Percentiles rank a stretch among this genome's conserved stretches.
phyloP scores from a whole-genome alignment of 2,329 filamentous ascomycete genomes.

The Xylogone sp. region DNA sequence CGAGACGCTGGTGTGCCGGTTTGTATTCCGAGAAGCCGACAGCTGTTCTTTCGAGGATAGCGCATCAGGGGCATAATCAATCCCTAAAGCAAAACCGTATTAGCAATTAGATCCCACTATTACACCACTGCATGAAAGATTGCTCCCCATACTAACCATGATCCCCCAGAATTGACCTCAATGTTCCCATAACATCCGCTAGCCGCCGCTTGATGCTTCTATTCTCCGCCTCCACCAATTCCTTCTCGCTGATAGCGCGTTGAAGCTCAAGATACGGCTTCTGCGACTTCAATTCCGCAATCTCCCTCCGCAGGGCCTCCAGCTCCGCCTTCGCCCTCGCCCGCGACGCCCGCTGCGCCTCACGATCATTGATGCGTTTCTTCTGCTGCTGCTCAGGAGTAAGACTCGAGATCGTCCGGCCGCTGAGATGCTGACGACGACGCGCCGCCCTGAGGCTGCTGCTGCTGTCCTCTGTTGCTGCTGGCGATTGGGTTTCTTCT shows the following conservation, averaged over 20 bases:
- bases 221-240: constrained; percentile 75
- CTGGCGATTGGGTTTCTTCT: neutral
- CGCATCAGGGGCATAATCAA: neutral
- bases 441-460: neutral
- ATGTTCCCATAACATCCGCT: constrained; percentile 58
- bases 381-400: constrained; percentile 85
- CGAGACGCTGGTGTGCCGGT: constrained; percentile 32
- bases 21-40: constrained; percentile 7
- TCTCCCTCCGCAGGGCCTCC: constrained; percentile 70
- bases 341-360: constrained; percentile 83
- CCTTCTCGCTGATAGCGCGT: constrained; percentile 69
- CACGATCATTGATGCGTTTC: constrained; percentile 84
- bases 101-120: too few species aligned
- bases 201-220: constrained; percentile 70
- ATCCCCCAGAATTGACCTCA: constrained; percentile 52
- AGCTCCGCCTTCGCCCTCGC: constrained; percentile 87
- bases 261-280: constrained; percentile 84
- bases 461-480: neutral
- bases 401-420: constrained; percentile 73
- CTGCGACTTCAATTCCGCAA: constrained; percentile 70
- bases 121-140: too few species aligned
- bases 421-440: neutral
- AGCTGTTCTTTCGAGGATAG: neutral
- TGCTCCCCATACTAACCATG: constrained; percentile 21
- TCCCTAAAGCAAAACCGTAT: neutral